Conservation (phyloP, 169 alveolate genomes). For the Plasmodium malariae region DNA sequence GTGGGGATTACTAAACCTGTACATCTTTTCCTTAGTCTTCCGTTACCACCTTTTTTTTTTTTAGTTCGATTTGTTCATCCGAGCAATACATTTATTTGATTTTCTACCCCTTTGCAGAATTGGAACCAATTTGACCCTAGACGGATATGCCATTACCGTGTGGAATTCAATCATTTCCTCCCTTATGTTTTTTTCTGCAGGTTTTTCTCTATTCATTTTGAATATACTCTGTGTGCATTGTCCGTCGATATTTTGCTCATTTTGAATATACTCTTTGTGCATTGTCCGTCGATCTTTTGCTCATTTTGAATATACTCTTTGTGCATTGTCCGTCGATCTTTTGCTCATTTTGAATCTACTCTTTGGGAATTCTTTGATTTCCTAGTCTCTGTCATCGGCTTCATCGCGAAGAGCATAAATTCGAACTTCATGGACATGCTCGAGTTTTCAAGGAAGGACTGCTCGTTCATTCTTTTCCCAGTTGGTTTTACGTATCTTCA, state of each 20-base stretch:
- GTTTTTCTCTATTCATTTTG: too few relatives aligned
- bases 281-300: too few relatives aligned
- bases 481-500: slow-evolving; percentile 56
- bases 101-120: slow-evolving; percentile 30
- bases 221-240: too few relatives aligned
- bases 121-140: slow-evolving; percentile 61
- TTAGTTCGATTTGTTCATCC: too few relatives aligned
- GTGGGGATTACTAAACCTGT: background rate
- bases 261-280: too few relatives aligned
- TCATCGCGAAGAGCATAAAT: slow-evolving; percentile 36
- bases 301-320: too few relatives aligned
- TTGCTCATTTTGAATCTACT: too few relatives aligned
- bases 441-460: slow-evolving; percentile 60
- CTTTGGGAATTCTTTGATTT: background rate
- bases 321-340: too few relatives aligned
- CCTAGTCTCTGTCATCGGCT: slow-evolving; percentile 59
- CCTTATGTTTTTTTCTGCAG: slow-evolving; percentile 71
- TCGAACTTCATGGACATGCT: slow-evolving; percentile 52
- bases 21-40: background rate
- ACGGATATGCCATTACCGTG: slow-evolving; percentile 56
- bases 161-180: slow-evolving; percentile 59
- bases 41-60: background rate
- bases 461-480: slow-evolving; percentile 70
- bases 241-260: too few relatives aligned
- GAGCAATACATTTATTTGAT: background rate